A percentile compares a stretch with the other conserved stretches of the same genome.
Evolutionary conservation across 768 basidiomycete species (phyloP).

Genomic region (Sarcomyxa edulis): DNA sequence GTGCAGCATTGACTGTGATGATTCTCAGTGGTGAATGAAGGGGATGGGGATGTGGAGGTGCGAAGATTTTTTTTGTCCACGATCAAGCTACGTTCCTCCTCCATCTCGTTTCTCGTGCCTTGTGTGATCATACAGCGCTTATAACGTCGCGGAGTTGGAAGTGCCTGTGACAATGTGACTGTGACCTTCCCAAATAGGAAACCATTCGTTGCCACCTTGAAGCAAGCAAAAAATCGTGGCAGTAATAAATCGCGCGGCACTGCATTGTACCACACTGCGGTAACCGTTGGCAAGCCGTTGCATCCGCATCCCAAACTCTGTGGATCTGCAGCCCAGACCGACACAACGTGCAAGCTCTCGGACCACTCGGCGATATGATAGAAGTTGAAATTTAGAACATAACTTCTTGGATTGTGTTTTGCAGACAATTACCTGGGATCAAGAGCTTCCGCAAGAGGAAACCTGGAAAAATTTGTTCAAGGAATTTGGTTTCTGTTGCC

Average conservation of each 20-base stretch:
- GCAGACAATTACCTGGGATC: slow-evolving; percentile 1
- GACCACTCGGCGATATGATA: background rate
- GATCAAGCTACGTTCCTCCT: too few species aligned
- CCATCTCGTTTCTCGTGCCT: too few species aligned
- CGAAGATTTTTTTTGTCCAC: too few species aligned
- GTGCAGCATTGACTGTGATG: too few species aligned
- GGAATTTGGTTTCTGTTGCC: slow-evolving; percentile 1
- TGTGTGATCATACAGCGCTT: too few species aligned
- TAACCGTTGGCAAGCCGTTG: slow-evolving; percentile 2
- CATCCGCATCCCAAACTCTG: slow-evolving; percentile 3
- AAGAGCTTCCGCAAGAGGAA: slow-evolving; percentile 5
- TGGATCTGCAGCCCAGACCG: slow-evolving; percentile 1
- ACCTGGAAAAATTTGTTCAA: slow-evolving; percentile 3
- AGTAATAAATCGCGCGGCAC: slow-evolving; percentile 2
- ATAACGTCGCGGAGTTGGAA: too few species aligned
- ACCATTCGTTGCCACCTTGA: too few species aligned
- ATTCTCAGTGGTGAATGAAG: too few species aligned
- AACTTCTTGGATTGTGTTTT: background rate
- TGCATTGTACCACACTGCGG: slow-evolving; percentile 3
- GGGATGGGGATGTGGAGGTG: too few species aligned
- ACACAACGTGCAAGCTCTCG: background rate
- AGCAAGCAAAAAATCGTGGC: too few species aligned
- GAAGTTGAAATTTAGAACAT: background rate
- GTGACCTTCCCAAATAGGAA: too few species aligned
- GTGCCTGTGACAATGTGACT: too few species aligned